Percentiles rank a stretch among this genome's conserved stretches.
Conservation (phyloP, 192 early-diverging fungal genomes). For the Podochytrium sp. region DNA sequence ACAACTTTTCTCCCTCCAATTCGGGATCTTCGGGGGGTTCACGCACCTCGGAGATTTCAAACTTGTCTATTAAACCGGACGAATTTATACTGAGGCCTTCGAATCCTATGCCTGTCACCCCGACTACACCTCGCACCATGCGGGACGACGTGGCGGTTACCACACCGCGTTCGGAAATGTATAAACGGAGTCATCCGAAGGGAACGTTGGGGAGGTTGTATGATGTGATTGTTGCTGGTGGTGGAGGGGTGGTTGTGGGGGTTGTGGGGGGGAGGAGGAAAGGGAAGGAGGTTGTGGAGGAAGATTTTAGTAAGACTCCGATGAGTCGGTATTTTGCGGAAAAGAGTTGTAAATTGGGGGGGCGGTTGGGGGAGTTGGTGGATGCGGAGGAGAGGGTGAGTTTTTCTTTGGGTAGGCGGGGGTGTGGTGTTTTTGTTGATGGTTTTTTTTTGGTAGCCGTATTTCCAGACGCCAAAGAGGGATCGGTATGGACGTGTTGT, state of each 20-base stretch:
- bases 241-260: neutral
- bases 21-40: neutral
- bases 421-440: neutral
- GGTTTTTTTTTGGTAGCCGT: neutral
- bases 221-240: neutral
- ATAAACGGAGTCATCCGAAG: conserved; percentile 3
- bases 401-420: neutral
- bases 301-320: conserved; percentile 8
- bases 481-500: conserved; percentile 11
- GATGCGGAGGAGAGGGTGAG: conserved; percentile 17
- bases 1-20: conserved; percentile 9
- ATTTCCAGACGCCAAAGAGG: conserved; percentile 16
- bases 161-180: neutral
- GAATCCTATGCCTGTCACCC: neutral
- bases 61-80: conserved; percentile 18
- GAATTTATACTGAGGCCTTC: neutral
- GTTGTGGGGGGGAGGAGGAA: neutral
- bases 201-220: neutral
- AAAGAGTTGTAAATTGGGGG: conserved; percentile 19
- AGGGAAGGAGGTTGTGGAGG: neutral
- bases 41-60: neutral
- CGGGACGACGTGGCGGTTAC: neutral
- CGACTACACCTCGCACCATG: neutral
- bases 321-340: conserved; percentile 27
- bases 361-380: neutral